A percentile compares a stretch with the other conserved stretches of the same genome.
Conservation (phyloP, 2,329 filamentous ascomycete genomes). For the Camptophora hylomeconis region DNA sequence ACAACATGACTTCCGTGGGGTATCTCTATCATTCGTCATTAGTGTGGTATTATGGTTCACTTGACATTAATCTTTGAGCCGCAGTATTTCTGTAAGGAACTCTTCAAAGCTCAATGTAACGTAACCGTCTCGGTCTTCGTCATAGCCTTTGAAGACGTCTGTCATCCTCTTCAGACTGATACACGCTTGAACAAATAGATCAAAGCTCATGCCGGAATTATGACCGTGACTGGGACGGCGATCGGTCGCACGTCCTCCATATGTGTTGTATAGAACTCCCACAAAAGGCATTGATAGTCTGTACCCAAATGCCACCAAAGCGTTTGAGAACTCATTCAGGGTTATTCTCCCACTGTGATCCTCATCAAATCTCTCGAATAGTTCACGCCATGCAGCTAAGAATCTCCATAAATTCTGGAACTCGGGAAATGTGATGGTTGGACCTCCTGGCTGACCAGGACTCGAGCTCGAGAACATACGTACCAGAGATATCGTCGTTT, state of each 20-base stretch:
- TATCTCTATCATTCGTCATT: no score
- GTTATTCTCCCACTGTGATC: slow-evolving; percentile 81
- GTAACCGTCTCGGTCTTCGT: slow-evolving; percentile 90
- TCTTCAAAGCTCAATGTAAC: slow-evolving; percentile 74
- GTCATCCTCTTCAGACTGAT: slow-evolving; percentile 97
- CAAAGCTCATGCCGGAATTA: slow-evolving; percentile 65
- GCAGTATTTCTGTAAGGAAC: slow-evolving; percentile 44
- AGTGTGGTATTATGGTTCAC: slow-evolving; percentile 1
- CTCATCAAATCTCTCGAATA: slow-evolving; percentile 90
- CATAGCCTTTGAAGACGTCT: slow-evolving; percentile 97
- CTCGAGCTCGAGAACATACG: slow-evolving; percentile 60
- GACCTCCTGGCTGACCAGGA: slow-evolving; percentile 24
- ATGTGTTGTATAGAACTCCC: slow-evolving; percentile 71
- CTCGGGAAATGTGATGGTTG: slow-evolving; percentile 88
- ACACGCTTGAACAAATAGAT: slow-evolving; percentile 94
- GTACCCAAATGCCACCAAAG: slow-evolving; percentile 87
- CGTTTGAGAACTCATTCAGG: slow-evolving; percentile 75
- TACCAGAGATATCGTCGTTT: slow-evolving; percentile 98
- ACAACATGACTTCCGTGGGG: slow-evolving; percentile 1
- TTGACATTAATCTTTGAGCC: slow-evolving; percentile 14
- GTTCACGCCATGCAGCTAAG: slow-evolving; percentile 78
- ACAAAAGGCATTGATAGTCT: slow-evolving; percentile 75
- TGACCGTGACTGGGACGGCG: slow-evolving; percentile 25
- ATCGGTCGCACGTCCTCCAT: slow-evolving; percentile 45
- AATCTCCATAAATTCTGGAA: slow-evolving; percentile 97